These are phyloP conservation scores for Aspergillus chevalieri DNA, from an alignment of 2,329 filamentous ascomycete species.

Conservation along the genomic window DNA sequence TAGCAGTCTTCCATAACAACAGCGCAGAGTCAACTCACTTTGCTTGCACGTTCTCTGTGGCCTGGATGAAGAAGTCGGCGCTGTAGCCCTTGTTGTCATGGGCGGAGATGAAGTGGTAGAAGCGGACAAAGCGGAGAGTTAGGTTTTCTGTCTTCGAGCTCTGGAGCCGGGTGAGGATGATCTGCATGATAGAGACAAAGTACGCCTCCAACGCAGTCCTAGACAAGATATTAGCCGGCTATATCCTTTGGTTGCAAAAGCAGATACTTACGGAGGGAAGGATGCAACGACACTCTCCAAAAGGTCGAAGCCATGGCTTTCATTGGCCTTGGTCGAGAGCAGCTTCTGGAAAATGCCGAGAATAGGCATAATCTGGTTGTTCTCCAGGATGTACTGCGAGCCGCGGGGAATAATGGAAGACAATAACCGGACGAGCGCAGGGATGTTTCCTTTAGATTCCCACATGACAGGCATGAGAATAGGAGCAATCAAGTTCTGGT, in stretches of 20 bases:
- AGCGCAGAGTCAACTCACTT: constrained; percentile 39
- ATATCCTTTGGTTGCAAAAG: neutral
- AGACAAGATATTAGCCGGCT: constrained; percentile 5
- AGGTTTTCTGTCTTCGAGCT: constrained; percentile 76
- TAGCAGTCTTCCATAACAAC: neutral
- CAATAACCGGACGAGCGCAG: constrained; percentile 78
- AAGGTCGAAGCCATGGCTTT: constrained; percentile 81
- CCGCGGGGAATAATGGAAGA: constrained; percentile 77
- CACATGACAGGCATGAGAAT: constrained; percentile 77
- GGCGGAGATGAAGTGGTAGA: constrained; percentile 88
- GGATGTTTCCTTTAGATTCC: constrained; percentile 89
- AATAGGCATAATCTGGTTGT: constrained; percentile 78
- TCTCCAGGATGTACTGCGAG: constrained; percentile 63
- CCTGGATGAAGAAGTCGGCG: constrained; percentile 81
- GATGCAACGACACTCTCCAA: constrained; percentile 71
- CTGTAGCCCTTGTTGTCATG: constrained; percentile 75
- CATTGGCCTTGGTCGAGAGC: constrained; percentile 72
- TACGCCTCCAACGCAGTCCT: constrained; percentile 65
- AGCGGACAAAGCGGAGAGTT: constrained; percentile 79
- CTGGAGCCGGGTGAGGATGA: constrained; percentile 69
- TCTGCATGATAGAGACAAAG: constrained; percentile 70
- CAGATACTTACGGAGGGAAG: constrained; percentile 60
- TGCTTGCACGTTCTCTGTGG: constrained; percentile 74
- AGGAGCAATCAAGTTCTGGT: constrained; percentile 69
- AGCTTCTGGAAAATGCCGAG: constrained; percentile 96